Evolutionary conservation across 169 alveolate genomes (phyloP), one percentile per base, ranked within the genome.

Genomic region (Plasmodium gaboni): DNA sequence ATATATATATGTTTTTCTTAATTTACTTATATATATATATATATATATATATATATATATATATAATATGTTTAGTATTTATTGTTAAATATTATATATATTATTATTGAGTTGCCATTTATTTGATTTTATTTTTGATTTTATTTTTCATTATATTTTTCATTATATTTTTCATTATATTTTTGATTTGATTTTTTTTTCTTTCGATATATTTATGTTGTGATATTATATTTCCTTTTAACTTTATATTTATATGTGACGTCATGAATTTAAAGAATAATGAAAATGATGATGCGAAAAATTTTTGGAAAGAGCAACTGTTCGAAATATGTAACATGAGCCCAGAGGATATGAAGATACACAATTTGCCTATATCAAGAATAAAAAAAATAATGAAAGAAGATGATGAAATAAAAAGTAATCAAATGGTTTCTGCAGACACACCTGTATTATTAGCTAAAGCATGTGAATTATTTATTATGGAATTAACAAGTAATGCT

Each of bases 391-490:
- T 98, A 51, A 98, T 98, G 99, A 98, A 97, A 94, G 97, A 98
- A 61, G 99, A 97, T 87, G 99, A 98, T 71, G 99, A 98, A 74
- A 98, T 97, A 38, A 96, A 97, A 76, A 96, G 93, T 42, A 19
- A 12, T 51, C 87, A 96, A 96, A 97, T 97, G 99, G 96, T 98
- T 19, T 95, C 98, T 87, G 97, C 98, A 53, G 99, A 98, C 90
- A 97, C 99, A 5, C 99, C 99, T 24, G 98, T 97, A 9, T 74
- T 98, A 61, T 95, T 98, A 93, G 99, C 99, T 5, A 98, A 98
- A 86, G 99, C 99, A 22, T 98, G 99, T 78, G 99, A 98, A 92
- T 92, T 98, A 95, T 97, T 98, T 88, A 97, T 98, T 63, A 97
- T 96, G 89, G 99, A 98, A 87, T 88, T 98, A 92, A 97, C 99